phyloP scores from a whole-genome alignment of 2,329 filamentous ascomycete species.

The Claviceps sp. region DNA sequence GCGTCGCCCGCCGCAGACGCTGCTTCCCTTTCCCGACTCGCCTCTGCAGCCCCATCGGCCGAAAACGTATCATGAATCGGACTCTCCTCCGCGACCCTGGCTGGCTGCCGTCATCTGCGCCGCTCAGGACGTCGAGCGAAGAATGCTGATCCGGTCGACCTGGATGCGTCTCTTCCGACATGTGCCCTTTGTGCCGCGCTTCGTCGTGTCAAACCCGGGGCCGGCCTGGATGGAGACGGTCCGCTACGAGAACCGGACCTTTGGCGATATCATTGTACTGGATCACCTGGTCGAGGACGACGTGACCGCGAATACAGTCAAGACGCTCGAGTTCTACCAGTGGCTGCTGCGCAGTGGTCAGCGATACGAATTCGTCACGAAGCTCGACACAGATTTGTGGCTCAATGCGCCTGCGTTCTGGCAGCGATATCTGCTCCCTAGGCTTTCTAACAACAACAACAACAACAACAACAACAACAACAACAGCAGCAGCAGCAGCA shows the following conservation, averaged over 20 bases:
- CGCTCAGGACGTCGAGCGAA: constrained; percentile 14
- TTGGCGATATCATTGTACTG: constrained; percentile 21
- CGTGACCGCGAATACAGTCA: constrained; percentile 19
- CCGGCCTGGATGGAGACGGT: constrained; percentile 14
- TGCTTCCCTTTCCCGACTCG: constrained; percentile 14
- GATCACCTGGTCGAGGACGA: constrained; percentile 18
- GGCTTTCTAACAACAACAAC: constrained; percentile 6
- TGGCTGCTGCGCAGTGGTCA: constrained; percentile 13
- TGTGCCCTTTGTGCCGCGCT: constrained; percentile 16
- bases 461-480: too few relatives aligned
- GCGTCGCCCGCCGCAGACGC: constrained; percentile 6
- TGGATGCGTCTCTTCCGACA: constrained; percentile 19
- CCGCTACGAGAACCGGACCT: constrained; percentile 18
- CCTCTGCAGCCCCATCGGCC: constrained; percentile 8
- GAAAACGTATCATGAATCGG: not conserved
- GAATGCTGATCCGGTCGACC: constrained; percentile 18
- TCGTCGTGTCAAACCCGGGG: constrained; percentile 19
- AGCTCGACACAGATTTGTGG: constrained; percentile 20
- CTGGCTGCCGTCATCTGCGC: constrained; percentile 17
- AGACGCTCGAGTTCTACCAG: constrained; percentile 20
- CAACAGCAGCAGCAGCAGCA: too few relatives aligned
- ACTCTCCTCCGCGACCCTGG: constrained; percentile 11
- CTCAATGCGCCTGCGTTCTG: constrained; percentile 19
- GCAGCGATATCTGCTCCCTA: constrained; percentile 14
- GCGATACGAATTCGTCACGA: constrained; percentile 18